Evolutionary conservation across 1,284 basidiomycete genomes (phyloP).

Genomic region (Coniferiporia weirii): DNA sequence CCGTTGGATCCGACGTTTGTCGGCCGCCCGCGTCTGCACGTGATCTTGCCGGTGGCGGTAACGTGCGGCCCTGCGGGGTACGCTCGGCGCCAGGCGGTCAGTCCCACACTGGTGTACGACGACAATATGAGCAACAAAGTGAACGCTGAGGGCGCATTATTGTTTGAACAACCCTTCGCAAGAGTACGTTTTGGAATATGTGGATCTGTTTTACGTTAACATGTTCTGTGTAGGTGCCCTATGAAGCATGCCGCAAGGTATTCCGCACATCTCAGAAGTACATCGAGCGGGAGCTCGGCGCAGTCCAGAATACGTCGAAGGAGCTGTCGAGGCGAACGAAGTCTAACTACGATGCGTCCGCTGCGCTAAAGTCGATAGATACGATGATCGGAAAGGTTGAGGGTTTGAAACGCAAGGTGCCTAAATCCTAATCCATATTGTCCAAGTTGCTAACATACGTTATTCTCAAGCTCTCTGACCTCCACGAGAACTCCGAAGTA

Average conservation of each 20-base stretch:
- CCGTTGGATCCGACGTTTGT: neutral
- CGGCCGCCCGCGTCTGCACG: neutral
- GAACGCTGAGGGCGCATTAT: slow-evolving; percentile 71
- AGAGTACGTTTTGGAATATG: slow-evolving; percentile 41
- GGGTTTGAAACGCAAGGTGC: slow-evolving; percentile 77
- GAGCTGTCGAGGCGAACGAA: slow-evolving; percentile 48
- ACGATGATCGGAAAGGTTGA: slow-evolving; percentile 71
- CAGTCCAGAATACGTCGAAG: slow-evolving; percentile 48
- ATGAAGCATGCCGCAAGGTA: slow-evolving; percentile 80
- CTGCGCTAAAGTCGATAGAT: slow-evolving; percentile 62
- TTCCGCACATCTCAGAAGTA: slow-evolving; percentile 76
- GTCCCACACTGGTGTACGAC: neutral
- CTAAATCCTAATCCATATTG: slow-evolving; percentile 18
- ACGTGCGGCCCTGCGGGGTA: neutral
- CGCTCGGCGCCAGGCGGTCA: no score
- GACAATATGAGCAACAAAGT: slow-evolving; percentile 47
- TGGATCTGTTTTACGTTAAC: slow-evolving; percentile 18
- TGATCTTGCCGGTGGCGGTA: neutral
- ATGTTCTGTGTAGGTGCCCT: slow-evolving; percentile 57
- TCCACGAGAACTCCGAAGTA: slow-evolving; percentile 59
- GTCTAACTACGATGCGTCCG: slow-evolving; percentile 39
- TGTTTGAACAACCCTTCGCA: slow-evolving; percentile 86
- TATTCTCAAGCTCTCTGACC: slow-evolving; percentile 54
- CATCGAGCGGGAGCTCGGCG: slow-evolving; percentile 72
- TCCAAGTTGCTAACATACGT: neutral